These are phyloP conservation scores for Scheffersomyces lignicola DNA, from an alignment of 1,139 yeast genomes.

Conservation along the genomic window DNA sequence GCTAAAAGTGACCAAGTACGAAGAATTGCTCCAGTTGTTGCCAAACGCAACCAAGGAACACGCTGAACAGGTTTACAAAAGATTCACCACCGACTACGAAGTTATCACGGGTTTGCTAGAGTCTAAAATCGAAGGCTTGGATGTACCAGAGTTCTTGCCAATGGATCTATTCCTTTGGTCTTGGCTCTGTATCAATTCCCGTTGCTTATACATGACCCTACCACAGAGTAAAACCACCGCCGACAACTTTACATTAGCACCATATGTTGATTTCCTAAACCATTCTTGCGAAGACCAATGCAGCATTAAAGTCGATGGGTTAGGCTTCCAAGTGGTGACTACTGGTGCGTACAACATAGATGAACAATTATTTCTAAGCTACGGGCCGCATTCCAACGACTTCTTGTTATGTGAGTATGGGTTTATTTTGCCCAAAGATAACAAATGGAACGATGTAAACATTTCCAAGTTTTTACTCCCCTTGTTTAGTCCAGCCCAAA, in stretches of 20 bases:
- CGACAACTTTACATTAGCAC: slow-evolving; percentile 88
- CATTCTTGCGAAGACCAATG: slow-evolving; percentile 64
- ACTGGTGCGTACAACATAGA: slow-evolving; percentile 33
- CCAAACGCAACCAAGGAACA: slow-evolving; percentile 40
- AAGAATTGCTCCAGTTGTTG: slow-evolving; percentile 30
- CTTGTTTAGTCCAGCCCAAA: slow-evolving; percentile 39
- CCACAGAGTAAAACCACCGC: slow-evolving; percentile 47
- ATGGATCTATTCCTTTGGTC: slow-evolving; percentile 51
- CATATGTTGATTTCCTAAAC: slow-evolving; percentile 85
- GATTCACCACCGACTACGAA: slow-evolving; percentile 40
- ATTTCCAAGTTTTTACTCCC: slow-evolving; percentile 44
- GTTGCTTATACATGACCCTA: slow-evolving; percentile 80
- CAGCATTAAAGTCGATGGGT: slow-evolving; percentile 42
- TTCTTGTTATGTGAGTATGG: slow-evolving; percentile 87
- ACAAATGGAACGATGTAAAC: slow-evolving; percentile 74
- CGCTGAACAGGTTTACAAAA: slow-evolving; percentile 31
- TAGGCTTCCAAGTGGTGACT: slow-evolving; percentile 54
- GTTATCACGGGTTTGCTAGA: slow-evolving; percentile 25
- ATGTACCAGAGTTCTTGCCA: slow-evolving; percentile 10
- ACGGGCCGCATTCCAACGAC: slow-evolving; percentile 87
- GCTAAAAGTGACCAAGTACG: slow-evolving; percentile 19
- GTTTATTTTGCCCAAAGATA: slow-evolving; percentile 52
- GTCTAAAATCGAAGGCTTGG: slow-evolving; percentile 12
- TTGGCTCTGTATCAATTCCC: slow-evolving; percentile 87
- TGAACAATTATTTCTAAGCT: slow-evolving; percentile 70